These are phyloP conservation scores for Paulownia fortunei DNA, from an alignment of 257 asterid genomes.

Conservation along the genomic window DNA sequence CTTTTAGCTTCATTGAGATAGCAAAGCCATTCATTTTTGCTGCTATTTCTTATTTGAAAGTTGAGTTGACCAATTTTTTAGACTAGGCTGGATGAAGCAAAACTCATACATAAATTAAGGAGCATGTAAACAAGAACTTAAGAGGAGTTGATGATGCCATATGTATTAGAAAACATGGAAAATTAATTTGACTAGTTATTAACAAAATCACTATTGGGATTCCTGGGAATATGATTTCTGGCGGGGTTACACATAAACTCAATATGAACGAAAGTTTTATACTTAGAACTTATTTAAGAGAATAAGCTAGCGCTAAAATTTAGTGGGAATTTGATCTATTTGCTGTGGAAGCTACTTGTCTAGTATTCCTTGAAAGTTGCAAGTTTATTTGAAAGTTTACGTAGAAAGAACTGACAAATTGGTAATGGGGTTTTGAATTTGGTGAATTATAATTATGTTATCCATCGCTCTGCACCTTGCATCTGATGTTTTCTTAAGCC, in stretches of 20 bases:
- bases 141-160: not conserved
- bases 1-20: conserved; percentile 5
- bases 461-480: not conserved
- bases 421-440: not conserved
- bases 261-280: not conserved
- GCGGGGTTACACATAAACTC: not conserved
- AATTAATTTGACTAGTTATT: not conserved
- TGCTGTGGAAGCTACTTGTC: not conserved
- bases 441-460: not conserved
- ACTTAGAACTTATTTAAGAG: not conserved
- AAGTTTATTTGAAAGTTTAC: not conserved
- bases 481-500: conserved; percentile 5
- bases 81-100: not conserved
- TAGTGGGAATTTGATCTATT: not conserved
- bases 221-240: not conserved
- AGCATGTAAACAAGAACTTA: not conserved
- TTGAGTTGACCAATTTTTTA: not conserved
- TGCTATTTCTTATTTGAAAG: not conserved
- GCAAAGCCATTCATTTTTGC: not conserved
- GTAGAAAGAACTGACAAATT: not conserved
- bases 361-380: not conserved
- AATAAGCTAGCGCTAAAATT: not conserved
- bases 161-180: not conserved
- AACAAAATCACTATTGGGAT: not conserved
- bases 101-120: not conserved